A percentile compares a stretch with the other conserved stretches of the same genome.
Conservation (phyloP, 2,329 filamentous ascomycete species). For the Pyrenophora tritici-repentis region DNA sequence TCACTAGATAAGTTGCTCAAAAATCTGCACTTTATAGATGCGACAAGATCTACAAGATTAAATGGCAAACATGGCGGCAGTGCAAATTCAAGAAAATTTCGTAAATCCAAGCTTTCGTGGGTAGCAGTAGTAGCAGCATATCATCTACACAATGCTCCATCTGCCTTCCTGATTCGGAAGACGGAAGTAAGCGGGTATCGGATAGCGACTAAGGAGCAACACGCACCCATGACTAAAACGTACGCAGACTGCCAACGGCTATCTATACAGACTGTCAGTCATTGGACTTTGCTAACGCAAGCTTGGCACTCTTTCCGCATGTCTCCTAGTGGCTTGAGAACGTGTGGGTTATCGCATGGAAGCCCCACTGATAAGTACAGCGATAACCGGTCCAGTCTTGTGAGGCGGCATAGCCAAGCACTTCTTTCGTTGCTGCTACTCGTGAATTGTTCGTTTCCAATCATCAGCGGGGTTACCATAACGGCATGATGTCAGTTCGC, state of each 20-base stretch:
- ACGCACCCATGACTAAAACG: conserved; percentile 1
- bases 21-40: no score
- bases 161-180: no score
- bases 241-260: not conserved
- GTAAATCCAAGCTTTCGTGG: no score
- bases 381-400: not conserved
- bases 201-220: not conserved
- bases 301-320: conserved; percentile 13
- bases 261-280: not conserved
- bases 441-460: not conserved
- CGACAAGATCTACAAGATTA: no score
- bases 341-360: conserved; percentile 10
- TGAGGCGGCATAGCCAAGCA: conserved; percentile 5
- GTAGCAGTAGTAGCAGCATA: no score
- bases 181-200: not conserved
- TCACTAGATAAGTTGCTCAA: no score
- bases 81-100: no score
- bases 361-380: conserved; percentile 17
- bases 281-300: not conserved
- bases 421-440: conserved; percentile 1
- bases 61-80: no score
- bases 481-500: conserved; percentile 2
- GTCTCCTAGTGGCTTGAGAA: conserved; percentile 6
- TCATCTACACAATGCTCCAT: no score
- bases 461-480: conserved; percentile 10